Evolutionary conservation across 2,329 filamentous ascomycete genomes (phyloP).

Genomic region (Aspergillus melleus): DNA sequence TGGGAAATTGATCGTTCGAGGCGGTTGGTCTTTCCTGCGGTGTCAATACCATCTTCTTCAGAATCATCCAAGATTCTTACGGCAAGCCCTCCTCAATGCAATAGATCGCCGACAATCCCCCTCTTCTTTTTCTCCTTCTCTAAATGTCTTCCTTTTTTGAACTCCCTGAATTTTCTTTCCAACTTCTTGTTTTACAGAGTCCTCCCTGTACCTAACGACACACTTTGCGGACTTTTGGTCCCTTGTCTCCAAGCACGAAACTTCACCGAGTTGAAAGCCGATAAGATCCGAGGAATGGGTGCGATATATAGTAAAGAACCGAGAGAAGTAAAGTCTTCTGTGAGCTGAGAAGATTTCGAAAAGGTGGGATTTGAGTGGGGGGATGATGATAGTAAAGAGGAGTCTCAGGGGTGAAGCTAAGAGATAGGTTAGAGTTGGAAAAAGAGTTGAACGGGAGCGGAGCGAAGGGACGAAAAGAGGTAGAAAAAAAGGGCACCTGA

Average conservation of each 20-base stretch:
- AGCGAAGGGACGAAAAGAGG: neutral
- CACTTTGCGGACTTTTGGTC: too few species aligned
- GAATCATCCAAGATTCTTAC: slow-evolving; percentile 55
- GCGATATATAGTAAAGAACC: neutral
- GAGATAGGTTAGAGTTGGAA: too few species aligned
- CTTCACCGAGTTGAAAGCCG: neutral
- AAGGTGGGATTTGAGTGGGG: neutral
- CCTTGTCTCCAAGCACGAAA: neutral
- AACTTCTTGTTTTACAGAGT: neutral
- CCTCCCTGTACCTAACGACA: neutral
- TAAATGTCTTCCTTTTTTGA: neutral
- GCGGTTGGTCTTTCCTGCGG: slow-evolving; percentile 55
- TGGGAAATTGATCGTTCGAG: slow-evolving; percentile 75
- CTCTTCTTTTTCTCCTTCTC: slow-evolving; percentile 1
- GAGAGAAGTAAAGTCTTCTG: neutral
- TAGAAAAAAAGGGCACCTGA: neutral
- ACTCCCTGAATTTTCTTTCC: neutral
- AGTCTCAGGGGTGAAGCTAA: neutral
- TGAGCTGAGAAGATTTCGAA: neutral
- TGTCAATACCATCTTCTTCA: slow-evolving; percentile 61
- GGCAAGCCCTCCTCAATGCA: slow-evolving; percentile 31
- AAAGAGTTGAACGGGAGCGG: neutral
- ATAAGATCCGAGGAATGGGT: too few species aligned
- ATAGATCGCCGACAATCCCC: neutral
- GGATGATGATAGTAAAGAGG: neutral